Evolutionary conservation across 495 filamentous ascomycete genomes (phyloP), one percentile per base, ranked within the genome.

Genomic region (Parmelia sp.): DNA sequence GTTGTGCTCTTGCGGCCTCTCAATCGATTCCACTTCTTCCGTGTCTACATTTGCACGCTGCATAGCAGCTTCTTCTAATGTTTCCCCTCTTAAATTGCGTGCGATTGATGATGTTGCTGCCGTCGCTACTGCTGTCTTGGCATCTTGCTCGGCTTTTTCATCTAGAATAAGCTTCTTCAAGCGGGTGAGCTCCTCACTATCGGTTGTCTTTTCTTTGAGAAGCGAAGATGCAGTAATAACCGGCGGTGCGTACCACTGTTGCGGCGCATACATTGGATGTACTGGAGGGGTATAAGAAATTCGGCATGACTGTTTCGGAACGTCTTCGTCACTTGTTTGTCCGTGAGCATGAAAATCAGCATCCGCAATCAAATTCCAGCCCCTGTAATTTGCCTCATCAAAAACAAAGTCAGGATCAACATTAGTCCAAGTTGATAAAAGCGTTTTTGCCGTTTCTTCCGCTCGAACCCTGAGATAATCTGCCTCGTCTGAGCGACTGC

Each of bases 131-230:
- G 27, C 27, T 31, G 29, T 15, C 29, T 7, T 33, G 2, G 1
- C 17, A 7, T 55, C 51, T 55, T 55, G 51, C 29, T 55, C 51
- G 5, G 29, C 27, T 10, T 55, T 55, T 55, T 55, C 51, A n/a
- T 55, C 51, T 55, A 55, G 51, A n/a, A 55, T 55, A 12, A 55
- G 29, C 29, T 31, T 55, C 29, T 55, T 55, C 29, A 55, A 55
- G 29, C 51, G 51, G 33, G 51, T 29, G 17, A 55, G 51, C 15
- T 55, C 51, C 15, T 31, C 51, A 55, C 5, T 55, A 33, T 55
- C 51, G 14, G 27, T 55, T 55, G 31, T 4, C 7, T 23, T 55
- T 3, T 55, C 29, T 4, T n/a, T 35, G 6, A 2, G 17, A 7
- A 3, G 29, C 31, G 10, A 17, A 8, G 40, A 11, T 17, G 12